Base-by-base conservation (phyloP, 306 rosid species). In the Canavalia ensiformis region DNA sequence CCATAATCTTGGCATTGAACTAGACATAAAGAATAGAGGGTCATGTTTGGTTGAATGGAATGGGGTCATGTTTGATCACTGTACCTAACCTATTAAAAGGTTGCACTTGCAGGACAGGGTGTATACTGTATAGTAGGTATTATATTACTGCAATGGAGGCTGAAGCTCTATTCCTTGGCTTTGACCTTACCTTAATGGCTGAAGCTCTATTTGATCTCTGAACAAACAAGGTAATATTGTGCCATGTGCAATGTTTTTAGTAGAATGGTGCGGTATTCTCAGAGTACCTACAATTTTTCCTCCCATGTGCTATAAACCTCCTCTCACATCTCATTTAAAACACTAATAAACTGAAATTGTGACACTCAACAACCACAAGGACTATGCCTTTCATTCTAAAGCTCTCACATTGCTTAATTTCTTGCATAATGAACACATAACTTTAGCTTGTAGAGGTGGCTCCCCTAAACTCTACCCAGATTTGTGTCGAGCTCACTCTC, bases 151-250 rank as follows among this genome's bases (percentile, higher is more conserved):
- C 5, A 44, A 44, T 58, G 45, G 8, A 47, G 44, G 10, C 57
- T 58, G 69, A 75, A 58, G 56, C 39, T 59, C n/a, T 30, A 31
- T 46, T 59, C 47, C 70, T 50, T 59, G 33, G 57, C 34, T 45
- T 39, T 12, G 71, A 46, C 45, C 46, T 41, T 34, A 59, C 58
- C 79, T 44, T 75, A 11, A 10, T 62, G 4, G 25, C 45, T 5
- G 12, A 62, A 62, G 4, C 66, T 33, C 42, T 62, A 62, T 13
- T 33, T 62, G 68, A 62, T 69, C 74, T 69, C 44, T 29, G 12
- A 3, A 51, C 74, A 47, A 69, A 2, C 13, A 35, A 37, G 42
- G 42, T 12, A 41, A 44, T 74, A 3, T 58, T 45, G 33, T 42
- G 57, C 42, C 79, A 29, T 52, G 30, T 57, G 7, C 31, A 7